phyloP scores from a whole-genome alignment of 2,329 filamentous ascomycete genomes.

The Aspergillus persii region DNA sequence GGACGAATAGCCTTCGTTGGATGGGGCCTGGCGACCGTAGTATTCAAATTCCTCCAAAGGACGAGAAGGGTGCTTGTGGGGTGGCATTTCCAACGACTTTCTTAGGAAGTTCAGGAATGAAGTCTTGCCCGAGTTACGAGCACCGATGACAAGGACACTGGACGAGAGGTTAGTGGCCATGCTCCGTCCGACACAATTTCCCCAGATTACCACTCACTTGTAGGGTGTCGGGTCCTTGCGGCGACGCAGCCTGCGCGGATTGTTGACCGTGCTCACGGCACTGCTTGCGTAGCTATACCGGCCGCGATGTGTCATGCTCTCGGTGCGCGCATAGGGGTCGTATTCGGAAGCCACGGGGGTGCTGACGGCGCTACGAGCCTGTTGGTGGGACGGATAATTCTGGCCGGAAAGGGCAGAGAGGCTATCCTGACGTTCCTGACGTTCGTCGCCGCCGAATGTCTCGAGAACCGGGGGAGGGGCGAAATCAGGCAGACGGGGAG shows the following conservation, averaged over 20 bases:
- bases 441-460: constrained; percentile 61
- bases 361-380: constrained; percentile 24
- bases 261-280: constrained; percentile 87
- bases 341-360: constrained; percentile 41
- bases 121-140: constrained; percentile 85
- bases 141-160: constrained; percentile 87
- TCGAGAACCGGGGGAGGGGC: constrained; percentile 50
- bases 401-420: constrained; percentile 52
- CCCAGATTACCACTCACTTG: constrained; percentile 67
- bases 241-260: constrained; percentile 83
- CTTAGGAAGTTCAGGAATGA: constrained; percentile 96
- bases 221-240: constrained; percentile 97
- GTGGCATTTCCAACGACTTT: constrained; percentile 76
- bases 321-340: constrained; percentile 77
- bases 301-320: constrained; percentile 96
- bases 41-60: constrained; percentile 57
- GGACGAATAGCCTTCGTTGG: constrained; percentile 69
- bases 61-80: constrained; percentile 66
- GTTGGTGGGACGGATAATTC: constrained; percentile 29
- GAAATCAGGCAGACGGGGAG: constrained; percentile 54
- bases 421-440: constrained; percentile 64
- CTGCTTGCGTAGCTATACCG: constrained; percentile 96
- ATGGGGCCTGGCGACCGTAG: constrained; percentile 54
- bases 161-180: constrained; percentile 6
- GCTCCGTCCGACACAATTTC: neutral